Percentiles rank a stretch among this genome's conserved stretches.
Conservation (phyloP, 257 asterid genomes). For the Plectranthus barbatus region DNA sequence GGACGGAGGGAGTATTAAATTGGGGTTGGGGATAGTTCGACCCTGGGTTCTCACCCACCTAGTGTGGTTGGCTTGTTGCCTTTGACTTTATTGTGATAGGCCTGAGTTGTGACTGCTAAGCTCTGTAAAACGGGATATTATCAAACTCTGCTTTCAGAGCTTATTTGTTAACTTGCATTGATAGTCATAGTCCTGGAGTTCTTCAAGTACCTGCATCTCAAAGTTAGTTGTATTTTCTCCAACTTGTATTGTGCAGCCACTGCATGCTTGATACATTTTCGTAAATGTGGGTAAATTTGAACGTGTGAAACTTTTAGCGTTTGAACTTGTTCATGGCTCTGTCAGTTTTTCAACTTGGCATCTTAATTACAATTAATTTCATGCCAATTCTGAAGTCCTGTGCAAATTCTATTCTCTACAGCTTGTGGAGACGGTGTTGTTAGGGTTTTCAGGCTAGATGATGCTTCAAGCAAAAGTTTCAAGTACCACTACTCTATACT, state of each 20-base stretch:
- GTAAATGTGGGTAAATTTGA: background rate
- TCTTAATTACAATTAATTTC: background rate
- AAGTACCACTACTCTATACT: conserved; percentile 55
- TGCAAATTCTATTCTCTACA: conserved; percentile 25
- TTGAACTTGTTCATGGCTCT: background rate
- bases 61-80: too few relatives aligned
- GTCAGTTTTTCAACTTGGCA: background rate
- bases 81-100: background rate
- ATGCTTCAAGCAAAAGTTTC: conserved; percentile 89
- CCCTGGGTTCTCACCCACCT: too few relatives aligned
- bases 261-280: conserved; percentile 3
- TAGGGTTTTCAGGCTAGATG: conserved; percentile 93
- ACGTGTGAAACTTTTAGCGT: background rate
- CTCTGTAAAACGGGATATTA: background rate
- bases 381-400: background rate
- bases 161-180: background rate
- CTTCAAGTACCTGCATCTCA: background rate
- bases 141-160: background rate
- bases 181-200: background rate
- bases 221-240: background rate
- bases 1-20: too few relatives aligned
- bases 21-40: too few relatives aligned
- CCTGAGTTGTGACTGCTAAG: background rate
- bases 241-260: background rate
- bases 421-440: conserved; percentile 90